These are phyloP conservation scores for Penicillium paxilli DNA, from an alignment of 495 filamentous ascomycete genomes.

Conservation along the genomic window DNA sequence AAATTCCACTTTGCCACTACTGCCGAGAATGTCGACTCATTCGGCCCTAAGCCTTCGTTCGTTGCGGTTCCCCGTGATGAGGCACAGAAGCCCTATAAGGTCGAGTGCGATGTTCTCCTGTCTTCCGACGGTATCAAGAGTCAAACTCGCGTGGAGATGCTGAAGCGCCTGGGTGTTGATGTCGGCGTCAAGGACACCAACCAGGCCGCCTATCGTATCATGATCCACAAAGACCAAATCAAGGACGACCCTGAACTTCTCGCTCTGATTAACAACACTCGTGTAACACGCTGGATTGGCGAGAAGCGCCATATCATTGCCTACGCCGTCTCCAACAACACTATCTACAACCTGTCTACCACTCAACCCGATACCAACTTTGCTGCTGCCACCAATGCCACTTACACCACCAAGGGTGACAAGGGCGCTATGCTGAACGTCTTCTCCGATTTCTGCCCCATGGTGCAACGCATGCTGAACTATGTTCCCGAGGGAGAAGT, in stretches of 20 bases:
- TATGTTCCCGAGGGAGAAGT: conserved; percentile 81
- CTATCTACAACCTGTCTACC: conserved; percentile 77
- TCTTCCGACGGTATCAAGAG: conserved; percentile 76
- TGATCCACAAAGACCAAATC: conserved; percentile 70
- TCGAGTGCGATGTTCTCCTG: conserved; percentile 68
- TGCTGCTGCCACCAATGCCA: conserved; percentile 67
- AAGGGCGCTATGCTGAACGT: conserved; percentile 68
- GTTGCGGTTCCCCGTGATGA: conserved; percentile 57
- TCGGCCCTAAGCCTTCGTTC: conserved; percentile 55
- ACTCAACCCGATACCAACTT: conserved; percentile 75
- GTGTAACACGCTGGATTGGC: conserved; percentile 78
- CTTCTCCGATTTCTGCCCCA: conserved; percentile 69
- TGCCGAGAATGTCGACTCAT: conserved; percentile 54
- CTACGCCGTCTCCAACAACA: conserved; percentile 72
- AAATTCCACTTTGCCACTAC: conserved; percentile 67
- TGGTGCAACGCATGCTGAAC: conserved; percentile 69
- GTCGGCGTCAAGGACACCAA: conserved; percentile 68
- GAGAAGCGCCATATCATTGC: conserved; percentile 79
- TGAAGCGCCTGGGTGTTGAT: conserved; percentile 51
- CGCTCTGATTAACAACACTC: conserved; percentile 62
- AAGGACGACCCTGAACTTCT: conserved; percentile 65
- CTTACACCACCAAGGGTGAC: conserved; percentile 71
- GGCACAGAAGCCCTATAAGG: conserved; percentile 43
- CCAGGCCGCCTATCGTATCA: conserved; percentile 83
- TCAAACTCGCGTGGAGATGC: conserved; percentile 60